phyloP scores from a whole-genome alignment of 1,139 yeast species.

The Kodamaea sp. region DNA sequence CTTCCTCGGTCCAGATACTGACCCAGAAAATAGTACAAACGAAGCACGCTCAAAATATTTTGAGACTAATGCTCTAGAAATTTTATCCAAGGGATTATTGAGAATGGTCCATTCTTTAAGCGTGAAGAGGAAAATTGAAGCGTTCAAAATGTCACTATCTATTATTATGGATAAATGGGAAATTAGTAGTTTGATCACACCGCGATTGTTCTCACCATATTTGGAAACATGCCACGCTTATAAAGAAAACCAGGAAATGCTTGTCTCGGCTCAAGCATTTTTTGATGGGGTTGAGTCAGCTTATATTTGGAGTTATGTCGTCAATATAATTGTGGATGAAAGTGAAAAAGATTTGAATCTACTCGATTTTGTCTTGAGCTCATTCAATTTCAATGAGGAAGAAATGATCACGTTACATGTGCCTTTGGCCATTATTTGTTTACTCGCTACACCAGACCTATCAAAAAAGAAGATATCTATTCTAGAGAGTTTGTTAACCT shows the following conservation, averaged over 20 bases:
- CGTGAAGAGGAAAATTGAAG: conserved; percentile 40
- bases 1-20: conserved; percentile 73
- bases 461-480: conserved; percentile 31
- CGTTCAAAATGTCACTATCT: conserved; percentile 60
- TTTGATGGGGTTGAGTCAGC: conserved; percentile 85
- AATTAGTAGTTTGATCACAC: conserved; percentile 72
- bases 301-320: conserved; percentile 71
- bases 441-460: conserved; percentile 22
- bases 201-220: conserved; percentile 66
- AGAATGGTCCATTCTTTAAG: conserved; percentile 42
- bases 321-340: conserved; percentile 27
- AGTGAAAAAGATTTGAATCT: conserved; percentile 36
- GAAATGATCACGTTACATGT: conserved; percentile 78
- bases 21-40: conserved; percentile 2
- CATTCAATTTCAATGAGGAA: conserved; percentile 79
- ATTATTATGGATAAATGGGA: conserved; percentile 94
- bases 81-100: conserved; percentile 54
- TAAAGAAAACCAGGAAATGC: conserved; percentile 38
- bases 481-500: conserved; percentile 39
- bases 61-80: conserved; percentile 50
- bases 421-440: conserved; percentile 63
- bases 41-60: conserved; percentile 56
- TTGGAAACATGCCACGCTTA: conserved; percentile 38
- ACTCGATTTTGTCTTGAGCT: conserved; percentile 57
- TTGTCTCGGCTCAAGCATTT: conserved; percentile 62